Evolutionary conservation across 148 eudicot genomes (phyloP).

Genomic region (Euryodendron excelsum): DNA sequence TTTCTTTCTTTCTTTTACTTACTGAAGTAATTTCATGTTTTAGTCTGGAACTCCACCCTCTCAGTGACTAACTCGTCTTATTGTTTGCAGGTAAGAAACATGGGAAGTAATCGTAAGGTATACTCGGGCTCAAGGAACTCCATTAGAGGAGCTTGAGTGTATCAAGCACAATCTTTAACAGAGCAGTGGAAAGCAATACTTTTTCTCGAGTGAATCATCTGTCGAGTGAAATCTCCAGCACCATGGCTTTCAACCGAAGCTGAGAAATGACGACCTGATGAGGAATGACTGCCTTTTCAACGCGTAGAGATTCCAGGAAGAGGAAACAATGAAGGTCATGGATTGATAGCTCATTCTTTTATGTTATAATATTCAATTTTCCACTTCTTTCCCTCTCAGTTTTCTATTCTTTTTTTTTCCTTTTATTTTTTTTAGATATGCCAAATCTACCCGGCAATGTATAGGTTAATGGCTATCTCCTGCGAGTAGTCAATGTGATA

Average conservation of each 20-base stretch:
- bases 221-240: slow-evolving; percentile 5
- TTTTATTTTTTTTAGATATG: too few relatives aligned
- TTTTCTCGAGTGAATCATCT: background rate
- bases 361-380: background rate
- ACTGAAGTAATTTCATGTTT: background rate
- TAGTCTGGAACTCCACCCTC: background rate
- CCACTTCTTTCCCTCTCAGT: background rate
- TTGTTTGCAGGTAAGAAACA: slow-evolving; percentile 1
- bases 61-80: background rate
- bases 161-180: background rate
- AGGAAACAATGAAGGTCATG: background rate
- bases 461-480: background rate
- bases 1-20: background rate
- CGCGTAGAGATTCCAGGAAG: background rate
- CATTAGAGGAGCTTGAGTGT: background rate
- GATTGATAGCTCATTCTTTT: background rate
- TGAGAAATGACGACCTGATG: slow-evolving; percentile 1
- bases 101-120: background rate
- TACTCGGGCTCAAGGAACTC: background rate
- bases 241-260: background rate
- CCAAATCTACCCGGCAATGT: background rate
- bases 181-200: background rate
- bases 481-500: background rate
- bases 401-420: background rate
- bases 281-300: background rate